Evolutionary conservation across 2,329 filamentous ascomycete species (phyloP).

Genomic region (Pyricularia sp.): DNA sequence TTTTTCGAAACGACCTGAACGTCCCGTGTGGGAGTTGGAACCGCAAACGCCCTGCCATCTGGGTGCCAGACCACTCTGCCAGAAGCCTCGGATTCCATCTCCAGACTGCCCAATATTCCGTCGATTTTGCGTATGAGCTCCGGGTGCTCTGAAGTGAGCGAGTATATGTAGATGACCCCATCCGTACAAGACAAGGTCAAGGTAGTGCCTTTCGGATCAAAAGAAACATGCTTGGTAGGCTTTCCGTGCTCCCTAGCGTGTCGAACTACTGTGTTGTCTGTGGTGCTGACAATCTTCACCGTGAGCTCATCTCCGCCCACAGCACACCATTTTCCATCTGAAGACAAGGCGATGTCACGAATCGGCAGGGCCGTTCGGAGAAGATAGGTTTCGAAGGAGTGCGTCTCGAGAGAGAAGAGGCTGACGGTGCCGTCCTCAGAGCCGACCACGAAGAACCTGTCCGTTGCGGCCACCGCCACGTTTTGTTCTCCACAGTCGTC

Average conservation of each 20-base stretch:
- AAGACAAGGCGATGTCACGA: slow-evolving; percentile 71
- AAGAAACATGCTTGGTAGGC: slow-evolving; percentile 82
- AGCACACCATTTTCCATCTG: slow-evolving; percentile 75
- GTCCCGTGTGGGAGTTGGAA: slow-evolving; percentile 68
- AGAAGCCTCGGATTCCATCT: slow-evolving; percentile 63
- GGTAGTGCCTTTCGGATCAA: slow-evolving; percentile 66
- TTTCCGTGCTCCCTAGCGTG: slow-evolving; percentile 73
- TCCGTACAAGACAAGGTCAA: slow-evolving; percentile 78
- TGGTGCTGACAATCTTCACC: slow-evolving; percentile 75
- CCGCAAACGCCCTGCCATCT: slow-evolving; percentile 81
- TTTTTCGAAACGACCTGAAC: slow-evolving; percentile 77
- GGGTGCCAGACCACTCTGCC: slow-evolving; percentile 81
- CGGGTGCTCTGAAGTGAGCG: slow-evolving; percentile 62
- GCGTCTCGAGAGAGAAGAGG: slow-evolving; percentile 69
- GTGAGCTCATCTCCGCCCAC: slow-evolving; percentile 93
- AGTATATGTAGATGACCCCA: slow-evolving; percentile 83
- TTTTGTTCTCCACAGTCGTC: slow-evolving; percentile 87
- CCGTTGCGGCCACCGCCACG: slow-evolving; percentile 59
- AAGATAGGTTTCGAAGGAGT: slow-evolving; percentile 67
- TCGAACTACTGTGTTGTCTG: slow-evolving; percentile 63
- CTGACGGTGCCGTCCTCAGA: slow-evolving; percentile 95
- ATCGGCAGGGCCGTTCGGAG: slow-evolving; percentile 75
- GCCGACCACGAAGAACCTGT: slow-evolving; percentile 76
- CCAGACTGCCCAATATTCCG: slow-evolving; percentile 67
- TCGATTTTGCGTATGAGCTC: slow-evolving; percentile 74